These are phyloP conservation scores for Diutina pseudorugosa DNA, from an alignment of 1,139 yeast genomes.

Conservation along the genomic window DNA sequence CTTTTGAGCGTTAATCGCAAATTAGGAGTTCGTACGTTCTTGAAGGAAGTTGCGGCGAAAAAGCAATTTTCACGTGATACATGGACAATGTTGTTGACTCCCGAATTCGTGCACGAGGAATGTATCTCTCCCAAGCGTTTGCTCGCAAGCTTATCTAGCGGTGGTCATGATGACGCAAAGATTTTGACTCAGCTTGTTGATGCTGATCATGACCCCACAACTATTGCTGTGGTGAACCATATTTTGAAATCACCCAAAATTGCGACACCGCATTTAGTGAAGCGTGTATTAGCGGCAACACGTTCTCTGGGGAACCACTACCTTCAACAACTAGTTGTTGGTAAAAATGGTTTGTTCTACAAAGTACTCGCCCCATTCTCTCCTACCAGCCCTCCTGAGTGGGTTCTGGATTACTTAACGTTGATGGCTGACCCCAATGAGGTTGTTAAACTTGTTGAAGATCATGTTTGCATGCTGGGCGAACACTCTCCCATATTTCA, in stretches of 20 bases:
- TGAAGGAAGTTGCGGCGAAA: constrained; percentile 18
- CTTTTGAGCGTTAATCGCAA: constrained; percentile 20
- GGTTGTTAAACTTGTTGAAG: background rate
- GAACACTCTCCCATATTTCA: background rate
- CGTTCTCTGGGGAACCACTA: constrained; percentile 12
- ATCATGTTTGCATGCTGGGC: background rate
- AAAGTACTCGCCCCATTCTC: background rate
- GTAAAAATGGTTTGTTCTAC: constrained; percentile 9
- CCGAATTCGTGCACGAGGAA: constrained; percentile 13
- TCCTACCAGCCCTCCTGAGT: background rate
- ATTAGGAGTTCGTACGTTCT: constrained; percentile 17
- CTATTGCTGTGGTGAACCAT: constrained; percentile 12
- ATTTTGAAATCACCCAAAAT: constrained; percentile 9
- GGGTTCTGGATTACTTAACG: background rate
- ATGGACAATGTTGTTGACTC: constrained; percentile 22
- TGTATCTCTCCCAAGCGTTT: constrained; percentile 14
- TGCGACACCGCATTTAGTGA: constrained; percentile 7
- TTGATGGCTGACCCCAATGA: background rate
- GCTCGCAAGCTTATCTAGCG: constrained; percentile 16
- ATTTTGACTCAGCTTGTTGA: constrained; percentile 14
- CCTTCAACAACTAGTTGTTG: constrained; percentile 10
- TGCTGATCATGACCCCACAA: constrained; percentile 18
- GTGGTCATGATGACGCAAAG: constrained; percentile 10
- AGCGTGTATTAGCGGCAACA: constrained; percentile 3
- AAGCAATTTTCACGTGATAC: constrained; percentile 20